These are phyloP conservation scores for Russula foetens DNA, from an alignment of 768 basidiomycete genomes.

Conservation along the genomic window DNA sequence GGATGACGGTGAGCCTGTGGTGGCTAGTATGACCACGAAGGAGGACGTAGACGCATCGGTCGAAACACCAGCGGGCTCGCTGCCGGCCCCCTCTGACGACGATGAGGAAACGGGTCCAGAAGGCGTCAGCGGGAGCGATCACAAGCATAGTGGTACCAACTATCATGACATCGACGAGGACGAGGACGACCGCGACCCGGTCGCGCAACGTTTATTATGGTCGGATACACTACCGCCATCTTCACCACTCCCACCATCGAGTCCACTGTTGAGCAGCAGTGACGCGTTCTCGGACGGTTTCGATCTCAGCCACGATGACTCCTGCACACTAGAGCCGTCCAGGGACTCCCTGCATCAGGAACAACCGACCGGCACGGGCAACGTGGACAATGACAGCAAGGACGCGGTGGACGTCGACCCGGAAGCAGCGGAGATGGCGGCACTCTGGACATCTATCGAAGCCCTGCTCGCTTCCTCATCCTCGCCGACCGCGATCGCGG, in stretches of 20 bases:
- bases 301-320: neutral
- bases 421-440: conserved; percentile 3
- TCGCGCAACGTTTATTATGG: conserved; percentile 21
- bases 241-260: conserved; percentile 29
- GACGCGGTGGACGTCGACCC: neutral
- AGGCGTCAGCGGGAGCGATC: conserved; percentile 24
- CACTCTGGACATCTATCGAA: conserved; percentile 11
- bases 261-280: conserved; percentile 28
- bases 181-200: conserved; percentile 3
- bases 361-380: neutral
- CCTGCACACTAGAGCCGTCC: neutral
- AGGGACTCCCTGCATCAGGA: neutral
- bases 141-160: conserved; percentile 3
- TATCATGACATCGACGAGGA: neutral
- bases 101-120: conserved; percentile 18
- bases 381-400: neutral
- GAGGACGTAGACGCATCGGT: conserved; percentile 26
- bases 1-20: neutral
- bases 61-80: conserved; percentile 35
- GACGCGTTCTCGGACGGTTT: conserved; percentile 22
- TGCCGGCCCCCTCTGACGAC: conserved; percentile 43
- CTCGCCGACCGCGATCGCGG: neutral
- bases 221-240: conserved; percentile 26
- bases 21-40: neutral
- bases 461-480: conserved; percentile 7